phyloP scores from a whole-genome alignment of 768 basidiomycete genomes.

The Amanita pseudoporphyria region DNA sequence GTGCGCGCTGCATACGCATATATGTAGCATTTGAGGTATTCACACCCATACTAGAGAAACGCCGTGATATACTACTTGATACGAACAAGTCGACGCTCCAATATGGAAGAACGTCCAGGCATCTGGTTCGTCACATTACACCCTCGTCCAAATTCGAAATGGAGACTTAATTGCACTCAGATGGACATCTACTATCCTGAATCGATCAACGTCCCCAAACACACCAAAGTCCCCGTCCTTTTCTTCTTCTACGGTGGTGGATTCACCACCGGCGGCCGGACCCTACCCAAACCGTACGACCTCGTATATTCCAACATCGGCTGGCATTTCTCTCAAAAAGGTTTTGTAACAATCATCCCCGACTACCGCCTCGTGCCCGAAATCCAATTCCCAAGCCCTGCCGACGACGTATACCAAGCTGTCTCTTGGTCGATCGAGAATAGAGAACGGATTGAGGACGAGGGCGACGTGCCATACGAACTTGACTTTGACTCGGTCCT shows the following conservation, averaged over 20 bases:
- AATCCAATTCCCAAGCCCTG: slow-evolving; percentile 43
- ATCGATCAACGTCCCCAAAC: slow-evolving; percentile 23
- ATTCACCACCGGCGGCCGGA: slow-evolving; percentile 42
- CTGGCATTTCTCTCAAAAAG: slow-evolving; percentile 49
- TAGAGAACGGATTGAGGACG: slow-evolving; percentile 12
- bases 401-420: slow-evolving; percentile 52
- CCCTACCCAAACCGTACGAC: slow-evolving; percentile 33
- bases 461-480: slow-evolving; percentile 1
- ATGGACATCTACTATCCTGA: slow-evolving; percentile 53
- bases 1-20: neutral
- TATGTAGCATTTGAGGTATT: slow-evolving; percentile 4
- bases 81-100: slow-evolving; percentile 4
- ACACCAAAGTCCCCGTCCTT: slow-evolving; percentile 30
- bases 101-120: slow-evolving; percentile 2
- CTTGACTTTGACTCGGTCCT: slow-evolving; percentile 35
- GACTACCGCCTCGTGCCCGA: slow-evolving; percentile 60
- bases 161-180: slow-evolving; percentile 19
- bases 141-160: neutral
- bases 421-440: slow-evolving; percentile 41
- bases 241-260: slow-evolving; percentile 66
- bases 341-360: slow-evolving; percentile 55
- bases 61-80: neutral
- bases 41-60: neutral
- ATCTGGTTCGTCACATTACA: neutral
- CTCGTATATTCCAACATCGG: slow-evolving; percentile 49